Percentiles rank a stretch among this genome's conserved stretches.
phyloP scores from a whole-genome alignment of 2,329 filamentous ascomycete species.

The Penicillium corylophilum region DNA sequence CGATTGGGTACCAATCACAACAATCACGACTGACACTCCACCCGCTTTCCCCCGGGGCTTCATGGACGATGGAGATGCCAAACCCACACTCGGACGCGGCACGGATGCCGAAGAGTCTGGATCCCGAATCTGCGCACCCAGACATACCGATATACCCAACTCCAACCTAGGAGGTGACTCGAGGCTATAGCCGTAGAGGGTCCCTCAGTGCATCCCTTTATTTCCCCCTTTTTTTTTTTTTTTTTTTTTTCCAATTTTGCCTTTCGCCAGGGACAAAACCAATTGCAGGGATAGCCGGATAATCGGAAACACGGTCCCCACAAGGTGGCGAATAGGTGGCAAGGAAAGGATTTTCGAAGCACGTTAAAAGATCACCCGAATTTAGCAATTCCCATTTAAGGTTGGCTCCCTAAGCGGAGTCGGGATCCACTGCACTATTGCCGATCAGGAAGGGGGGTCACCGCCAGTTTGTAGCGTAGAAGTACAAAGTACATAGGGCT shows the following conservation, averaged over 20 bases:
- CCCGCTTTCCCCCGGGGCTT: background rate
- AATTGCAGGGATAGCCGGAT: background rate
- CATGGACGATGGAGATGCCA: background rate
- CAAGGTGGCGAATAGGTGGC: background rate
- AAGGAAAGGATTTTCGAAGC: background rate
- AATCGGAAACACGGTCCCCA: background rate
- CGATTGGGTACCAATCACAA: background rate
- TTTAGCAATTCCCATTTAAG: background rate
- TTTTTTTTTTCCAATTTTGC: conserved; percentile 17
- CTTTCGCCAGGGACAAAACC: background rate
- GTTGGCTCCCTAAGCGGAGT: background rate
- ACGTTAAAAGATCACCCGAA: background rate
- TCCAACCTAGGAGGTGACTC: background rate
- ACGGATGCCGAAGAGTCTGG: background rate
- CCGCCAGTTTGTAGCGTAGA: background rate
- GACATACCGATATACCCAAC: background rate
- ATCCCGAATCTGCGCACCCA: background rate
- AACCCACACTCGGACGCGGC: background rate
- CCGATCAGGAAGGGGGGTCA: background rate
- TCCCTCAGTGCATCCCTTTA: background rate
- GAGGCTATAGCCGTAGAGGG: background rate
- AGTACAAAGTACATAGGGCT: background rate
- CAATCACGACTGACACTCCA: background rate
- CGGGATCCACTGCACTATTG: background rate
- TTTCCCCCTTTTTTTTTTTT: conserved; percentile 9